phyloP scores from a whole-genome alignment of 805 yeast species.

The Nakazawaea laoshanensis region DNA sequence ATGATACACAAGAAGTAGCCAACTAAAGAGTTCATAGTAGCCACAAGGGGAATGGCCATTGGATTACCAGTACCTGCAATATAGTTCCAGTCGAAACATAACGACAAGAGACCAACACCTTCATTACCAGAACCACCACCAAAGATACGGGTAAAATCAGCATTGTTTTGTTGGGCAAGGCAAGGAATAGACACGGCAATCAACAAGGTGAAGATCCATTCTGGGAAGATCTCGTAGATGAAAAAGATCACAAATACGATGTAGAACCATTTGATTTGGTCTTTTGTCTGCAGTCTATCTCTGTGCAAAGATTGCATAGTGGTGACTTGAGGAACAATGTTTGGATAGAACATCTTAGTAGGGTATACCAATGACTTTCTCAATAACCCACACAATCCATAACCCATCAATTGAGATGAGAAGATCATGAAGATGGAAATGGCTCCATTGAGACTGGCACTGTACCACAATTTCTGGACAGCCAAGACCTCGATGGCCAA shows the following conservation, averaged over 20 bases:
- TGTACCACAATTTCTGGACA: slow-evolving; percentile 24
- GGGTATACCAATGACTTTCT: slow-evolving; percentile 19
- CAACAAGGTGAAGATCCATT: slow-evolving; percentile 21
- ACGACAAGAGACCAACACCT: slow-evolving; percentile 20
- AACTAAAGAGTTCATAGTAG: slow-evolving; percentile 20
- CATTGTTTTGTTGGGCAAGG: slow-evolving; percentile 19
- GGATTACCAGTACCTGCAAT: slow-evolving; percentile 20
- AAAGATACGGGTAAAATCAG: slow-evolving; percentile 21
- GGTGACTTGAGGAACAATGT: too few relatives aligned
- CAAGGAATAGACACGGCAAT: slow-evolving; percentile 22
- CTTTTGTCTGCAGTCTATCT: too few relatives aligned
- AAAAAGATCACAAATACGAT: slow-evolving; percentile 17
- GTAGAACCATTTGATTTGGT: too few relatives aligned
- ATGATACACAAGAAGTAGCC: slow-evolving; percentile 20
- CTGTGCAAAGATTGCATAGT: too few relatives aligned
- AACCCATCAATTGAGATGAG: slow-evolving; percentile 22
- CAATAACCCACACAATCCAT: slow-evolving; percentile 21
- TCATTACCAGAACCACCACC: slow-evolving; percentile 26
- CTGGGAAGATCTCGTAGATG: slow-evolving; percentile 22
- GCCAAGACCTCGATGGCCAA: slow-evolving; percentile 23
- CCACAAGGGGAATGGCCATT: slow-evolving; percentile 19
- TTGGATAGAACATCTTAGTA: too few relatives aligned
- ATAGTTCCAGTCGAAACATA: slow-evolving; percentile 26
- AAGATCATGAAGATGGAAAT: slow-evolving; percentile 22
- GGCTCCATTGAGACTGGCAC: slow-evolving; percentile 17